Evolutionary conservation across 805 yeast species (phyloP).

Genomic region (Zygotorulaspora danielsina): DNA sequence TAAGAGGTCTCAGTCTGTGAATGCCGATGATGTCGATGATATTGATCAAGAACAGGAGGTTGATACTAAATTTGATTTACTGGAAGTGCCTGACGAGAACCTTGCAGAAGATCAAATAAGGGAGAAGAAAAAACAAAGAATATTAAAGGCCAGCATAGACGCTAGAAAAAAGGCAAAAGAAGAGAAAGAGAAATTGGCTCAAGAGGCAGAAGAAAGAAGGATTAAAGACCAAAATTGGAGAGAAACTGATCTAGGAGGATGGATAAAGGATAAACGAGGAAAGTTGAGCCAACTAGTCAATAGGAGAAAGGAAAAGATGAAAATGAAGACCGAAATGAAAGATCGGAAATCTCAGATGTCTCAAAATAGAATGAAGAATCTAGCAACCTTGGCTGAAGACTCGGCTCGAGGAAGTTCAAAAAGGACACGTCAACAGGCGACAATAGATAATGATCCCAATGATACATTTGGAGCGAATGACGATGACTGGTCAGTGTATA

Average conservation of each 20-base stretch:
- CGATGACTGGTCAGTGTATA: conserved; percentile 90
- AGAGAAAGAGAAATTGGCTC: conserved; percentile 65
- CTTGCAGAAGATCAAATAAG: conserved; percentile 73
- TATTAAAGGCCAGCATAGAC: conserved; percentile 81
- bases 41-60: conserved; percentile 46
- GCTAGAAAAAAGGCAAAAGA: conserved; percentile 79
- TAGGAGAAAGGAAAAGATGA: conserved; percentile 59
- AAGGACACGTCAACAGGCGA: conserved; percentile 53
- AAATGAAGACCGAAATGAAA: conserved; percentile 69
- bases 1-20: conserved; percentile 61
- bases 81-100: conserved; percentile 81
- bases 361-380: conserved; percentile 85
- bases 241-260: conserved; percentile 61
- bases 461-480: conserved; percentile 95
- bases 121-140: conserved; percentile 79
- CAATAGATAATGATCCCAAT: conserved; percentile 84
- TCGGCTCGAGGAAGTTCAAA: conserved; percentile 40
- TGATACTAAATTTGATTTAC: conserved; percentile 58
- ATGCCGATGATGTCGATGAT: conserved; percentile 53
- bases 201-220: conserved; percentile 55
- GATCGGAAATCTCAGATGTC: conserved; percentile 90
- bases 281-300: conserved; percentile 58
- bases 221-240: conserved; percentile 76
- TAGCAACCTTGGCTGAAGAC: conserved; percentile 82
- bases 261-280: conserved; percentile 71